Conservation (phyloP, 805 yeast genomes). For the Wickerhamiella dianesei region DNA sequence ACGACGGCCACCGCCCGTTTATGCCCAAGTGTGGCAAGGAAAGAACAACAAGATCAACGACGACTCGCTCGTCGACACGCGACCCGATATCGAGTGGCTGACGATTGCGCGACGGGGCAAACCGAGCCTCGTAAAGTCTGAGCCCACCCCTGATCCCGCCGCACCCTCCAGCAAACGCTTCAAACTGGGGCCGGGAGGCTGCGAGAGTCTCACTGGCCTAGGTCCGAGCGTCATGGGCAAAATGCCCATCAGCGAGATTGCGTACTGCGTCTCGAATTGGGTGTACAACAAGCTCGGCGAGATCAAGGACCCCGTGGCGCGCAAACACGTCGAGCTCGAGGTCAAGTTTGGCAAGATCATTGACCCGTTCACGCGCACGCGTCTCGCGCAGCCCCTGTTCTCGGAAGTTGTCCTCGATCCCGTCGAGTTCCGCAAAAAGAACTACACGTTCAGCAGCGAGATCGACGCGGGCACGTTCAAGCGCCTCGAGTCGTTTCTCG, state of each 20-base stretch:
- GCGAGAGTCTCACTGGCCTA: slow-evolving; percentile 25
- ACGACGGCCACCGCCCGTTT: slow-evolving; percentile 61
- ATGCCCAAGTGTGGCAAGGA: slow-evolving; percentile 68
- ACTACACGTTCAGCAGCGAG: slow-evolving; percentile 21
- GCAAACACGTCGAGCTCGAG: slow-evolving; percentile 33
- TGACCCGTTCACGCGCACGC: slow-evolving; percentile 18
- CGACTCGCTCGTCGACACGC: slow-evolving; percentile 7
- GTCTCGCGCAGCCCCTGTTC: slow-evolving; percentile 22
- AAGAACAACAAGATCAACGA: slow-evolving; percentile 20
- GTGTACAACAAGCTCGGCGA: slow-evolving; percentile 58
- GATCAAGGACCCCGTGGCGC: slow-evolving; percentile 16
- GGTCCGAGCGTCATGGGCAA: slow-evolving; percentile 54
- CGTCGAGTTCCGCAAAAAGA: slow-evolving; percentile 16
- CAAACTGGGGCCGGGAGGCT: slow-evolving; percentile 17
- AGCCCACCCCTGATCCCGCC: neutral
- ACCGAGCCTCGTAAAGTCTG: neutral
- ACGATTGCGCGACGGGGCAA: neutral
- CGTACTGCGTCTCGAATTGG: slow-evolving; percentile 79
- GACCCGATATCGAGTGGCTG: slow-evolving; percentile 8
- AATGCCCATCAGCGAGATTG: slow-evolving; percentile 66
- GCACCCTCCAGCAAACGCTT: neutral
- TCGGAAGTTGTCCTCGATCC: slow-evolving; percentile 24
- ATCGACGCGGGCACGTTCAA: slow-evolving; percentile 18
- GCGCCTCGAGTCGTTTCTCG: slow-evolving; percentile 15
- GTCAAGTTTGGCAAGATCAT: slow-evolving; percentile 25